These are phyloP conservation scores for Penicillium coffeae DNA, from an alignment of 495 filamentous ascomycete genomes.

Conservation along the genomic window DNA sequence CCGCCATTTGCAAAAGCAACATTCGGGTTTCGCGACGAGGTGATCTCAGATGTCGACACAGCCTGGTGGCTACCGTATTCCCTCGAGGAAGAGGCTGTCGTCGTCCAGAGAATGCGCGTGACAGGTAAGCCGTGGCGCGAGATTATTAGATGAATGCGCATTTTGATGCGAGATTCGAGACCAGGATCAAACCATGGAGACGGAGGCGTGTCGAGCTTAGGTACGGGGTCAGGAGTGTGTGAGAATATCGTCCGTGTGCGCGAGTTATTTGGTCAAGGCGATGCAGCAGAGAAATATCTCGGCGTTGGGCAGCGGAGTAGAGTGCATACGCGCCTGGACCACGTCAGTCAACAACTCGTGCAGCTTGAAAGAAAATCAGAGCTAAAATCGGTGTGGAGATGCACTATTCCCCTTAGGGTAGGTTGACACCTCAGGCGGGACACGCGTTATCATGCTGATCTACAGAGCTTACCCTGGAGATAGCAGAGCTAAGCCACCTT, in stretches of 20 bases:
- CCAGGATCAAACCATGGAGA: slow-evolving; percentile 18
- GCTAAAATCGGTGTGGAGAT: slow-evolving; percentile 12
- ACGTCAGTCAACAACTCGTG: slow-evolving; percentile 1
- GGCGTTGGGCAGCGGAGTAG: too few species aligned
- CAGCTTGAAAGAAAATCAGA: too few species aligned
- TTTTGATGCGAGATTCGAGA: slow-evolving; percentile 29
- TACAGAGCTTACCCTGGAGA: too few species aligned
- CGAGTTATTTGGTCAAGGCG: too few species aligned
- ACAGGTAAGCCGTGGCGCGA: slow-evolving; percentile 77
- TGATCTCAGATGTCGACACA: slow-evolving; percentile 31
- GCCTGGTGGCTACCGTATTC: slow-evolving; percentile 21
- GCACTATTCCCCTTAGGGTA: slow-evolving; percentile 7
- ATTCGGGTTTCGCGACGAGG: slow-evolving; percentile 38
- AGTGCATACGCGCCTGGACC: not conserved
- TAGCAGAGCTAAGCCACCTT: too few species aligned
- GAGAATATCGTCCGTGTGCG: too few species aligned
- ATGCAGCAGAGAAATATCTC: too few species aligned
- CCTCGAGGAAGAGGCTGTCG: slow-evolving; percentile 32
- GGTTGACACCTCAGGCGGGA: slow-evolving; percentile 1
- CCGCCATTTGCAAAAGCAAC: slow-evolving; percentile 48
- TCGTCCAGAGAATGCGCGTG: slow-evolving; percentile 70
- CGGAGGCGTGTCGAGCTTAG: not conserved
- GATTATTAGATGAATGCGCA: slow-evolving; percentile 81
- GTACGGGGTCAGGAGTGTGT: not conserved
- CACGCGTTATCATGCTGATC: too few species aligned